Evolutionary conservation across 225 moss, liverwort and hornwort genomes (phyloP), one percentile per base, ranked within the genome.

Genomic region (Ulota crispa): DNA sequence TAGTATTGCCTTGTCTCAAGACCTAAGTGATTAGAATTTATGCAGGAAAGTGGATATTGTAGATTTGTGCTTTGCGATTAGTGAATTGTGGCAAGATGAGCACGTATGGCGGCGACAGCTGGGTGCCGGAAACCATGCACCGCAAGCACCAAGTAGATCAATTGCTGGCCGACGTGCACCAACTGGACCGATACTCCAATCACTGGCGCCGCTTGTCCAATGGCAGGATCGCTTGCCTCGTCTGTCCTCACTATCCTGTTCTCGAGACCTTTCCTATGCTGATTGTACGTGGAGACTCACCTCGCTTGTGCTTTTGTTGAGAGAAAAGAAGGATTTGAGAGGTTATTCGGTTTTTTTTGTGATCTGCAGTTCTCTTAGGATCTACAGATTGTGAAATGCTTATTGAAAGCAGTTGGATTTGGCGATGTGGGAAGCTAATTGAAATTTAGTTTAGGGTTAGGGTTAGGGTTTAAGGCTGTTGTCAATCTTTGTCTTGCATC

Each of bases 81-180:
- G 20, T 20, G 61, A 30, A 3, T 64, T 27, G 26, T 6, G 21
- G 56, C 55, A 31, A 70, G 74, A 82, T 95, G 95, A 95, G 95
- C 84, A 94, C 92, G 14, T 94, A 86, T 81, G 95, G 94, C 23
- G 95, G 95, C 14, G 95, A 94, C 68, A 93, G 95, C 63, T 95
- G 92, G 94, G 80, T 88, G 68, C 95, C 94, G 20, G 95, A 92
- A 71, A 76, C 84, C 37, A 70, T 89, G 87, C 87, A 90, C 60
- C 87, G 94, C 41, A 95, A 94, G 82, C 90, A 88, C 20, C 92
- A 88, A 82, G 91, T 88, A 64, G 89, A 91, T 26, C 90, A 92
- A 65, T 54, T 95, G 50, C 80, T 95, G 52, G 82, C 79, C 32
- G 94, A 93, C 57, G 89, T 78, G 67, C 89, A 89, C 50, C 83